These are phyloP conservation scores for Claviceps sp. DNA, from an alignment of 2,329 filamentous ascomycete species.

Conservation along the genomic window DNA sequence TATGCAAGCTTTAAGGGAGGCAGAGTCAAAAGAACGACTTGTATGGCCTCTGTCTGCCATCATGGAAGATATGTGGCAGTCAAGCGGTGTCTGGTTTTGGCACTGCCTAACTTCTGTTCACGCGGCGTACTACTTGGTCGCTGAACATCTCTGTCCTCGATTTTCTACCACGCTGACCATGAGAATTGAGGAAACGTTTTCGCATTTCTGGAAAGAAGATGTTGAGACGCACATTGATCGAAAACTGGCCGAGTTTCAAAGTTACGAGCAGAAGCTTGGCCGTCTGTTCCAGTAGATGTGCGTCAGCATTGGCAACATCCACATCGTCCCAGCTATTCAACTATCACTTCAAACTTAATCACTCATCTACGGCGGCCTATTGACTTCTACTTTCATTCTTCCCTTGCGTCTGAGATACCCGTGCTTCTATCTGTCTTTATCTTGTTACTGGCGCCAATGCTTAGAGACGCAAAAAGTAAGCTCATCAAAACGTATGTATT, in stretches of 20 bases:
- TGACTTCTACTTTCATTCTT: too few species aligned
- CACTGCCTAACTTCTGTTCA: slow-evolving; percentile 1
- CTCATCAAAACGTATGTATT: too few species aligned
- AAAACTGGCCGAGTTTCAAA: neutral
- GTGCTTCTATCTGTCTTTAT: too few species aligned
- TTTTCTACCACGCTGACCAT: neutral
- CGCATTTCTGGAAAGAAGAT: neutral
- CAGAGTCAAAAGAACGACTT: slow-evolving; percentile 6
- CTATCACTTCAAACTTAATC: too few species aligned
- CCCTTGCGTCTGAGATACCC: too few species aligned
- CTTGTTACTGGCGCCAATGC: too few species aligned
- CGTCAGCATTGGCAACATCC: neutral
- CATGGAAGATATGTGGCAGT: slow-evolving; percentile 5
- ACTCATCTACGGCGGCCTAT: too few species aligned
- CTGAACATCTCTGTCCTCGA: neutral
- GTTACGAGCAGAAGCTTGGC: neutral
- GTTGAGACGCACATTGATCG: neutral
- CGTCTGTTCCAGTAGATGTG: neutral
- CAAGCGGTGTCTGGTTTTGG: slow-evolving; percentile 3
- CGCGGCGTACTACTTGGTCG: neutral
- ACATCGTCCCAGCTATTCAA: neutral
- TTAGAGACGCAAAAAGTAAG: too few species aligned
- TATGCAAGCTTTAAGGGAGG: slow-evolving; percentile 8
- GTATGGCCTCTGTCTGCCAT: neutral
- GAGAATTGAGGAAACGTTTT: neutral